Base-by-base conservation (phyloP, 345 rosid genomes). In the Odontarrhena argentea region DNA sequence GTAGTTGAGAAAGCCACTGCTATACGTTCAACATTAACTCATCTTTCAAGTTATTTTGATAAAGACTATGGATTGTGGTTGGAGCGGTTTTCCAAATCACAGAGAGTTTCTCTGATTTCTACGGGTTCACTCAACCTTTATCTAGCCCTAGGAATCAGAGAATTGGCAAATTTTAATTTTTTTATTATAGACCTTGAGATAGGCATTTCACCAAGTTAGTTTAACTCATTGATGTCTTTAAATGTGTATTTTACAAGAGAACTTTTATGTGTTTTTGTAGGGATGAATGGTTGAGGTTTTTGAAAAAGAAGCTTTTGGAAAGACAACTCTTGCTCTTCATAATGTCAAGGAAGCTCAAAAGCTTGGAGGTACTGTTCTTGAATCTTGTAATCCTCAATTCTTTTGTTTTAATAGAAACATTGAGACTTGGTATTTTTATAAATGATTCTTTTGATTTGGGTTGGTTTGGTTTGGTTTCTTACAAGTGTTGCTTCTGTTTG, bases 261-360 rank as follows among this genome's bases (percentile, higher is more conserved):
- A 18, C 1, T 18, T 18, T 18, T 18, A 18, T 18, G 55, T 35
- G 11, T 6, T 59, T 78, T 47, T 78, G 51, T 72, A 93, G 98
- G 97, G 98, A 74, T 84, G 98, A 82, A 86, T 93, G 57, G 87
- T 90, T 69, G 96, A 93, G 78, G 85, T 93, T 67, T 93, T 82
- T 54, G 97, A 97, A 51, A 79, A 47, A 82, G 98, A 93, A 85
- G 92, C 96, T 75, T 90, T 97, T 55, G 97, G 97, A 42, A 93
- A 93, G 83, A 90, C 98, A 70, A 90, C 92, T 9, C 78, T 93
- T 42, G 98, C 98, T 37, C 96, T 93, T 77, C 94, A 90, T 69
- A 78, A 90, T 61, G 85, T 93, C 77, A 90, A 86, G 72, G 98
- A 93, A 82, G 97, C 98, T 68, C 97, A 93, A 76, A 90, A 90